phyloP scores from a whole-genome alignment of 129 eudicot species.

The Mikania micrantha region DNA sequence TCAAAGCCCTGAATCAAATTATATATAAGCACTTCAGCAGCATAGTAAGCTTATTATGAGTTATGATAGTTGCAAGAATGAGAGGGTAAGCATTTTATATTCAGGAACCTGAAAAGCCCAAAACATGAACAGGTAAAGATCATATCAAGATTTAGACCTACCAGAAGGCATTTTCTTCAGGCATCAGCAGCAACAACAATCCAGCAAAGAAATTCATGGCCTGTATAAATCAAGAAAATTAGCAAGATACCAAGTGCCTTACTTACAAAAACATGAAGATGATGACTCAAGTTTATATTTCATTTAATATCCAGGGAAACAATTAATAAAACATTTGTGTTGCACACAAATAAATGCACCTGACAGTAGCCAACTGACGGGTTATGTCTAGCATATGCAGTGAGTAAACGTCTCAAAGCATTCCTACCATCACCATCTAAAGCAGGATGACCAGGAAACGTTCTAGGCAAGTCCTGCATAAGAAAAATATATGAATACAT shows the following conservation, averaged over 20 bases:
- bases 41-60: background rate
- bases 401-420: conserved; percentile 94
- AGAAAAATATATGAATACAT: background rate
- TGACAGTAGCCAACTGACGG: conserved; percentile 98
- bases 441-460: conserved; percentile 99
- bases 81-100: background rate
- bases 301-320: background rate
- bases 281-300: background rate
- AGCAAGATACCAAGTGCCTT: background rate
- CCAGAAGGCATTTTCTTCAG: conserved; percentile 99
- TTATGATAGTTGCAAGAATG: background rate
- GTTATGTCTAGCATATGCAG: conserved; percentile 95
- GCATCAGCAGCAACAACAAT: conserved; percentile 86
- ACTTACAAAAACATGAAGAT: background rate
- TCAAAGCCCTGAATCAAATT: conserved; percentile 60
- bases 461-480: conserved; percentile 86
- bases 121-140: no score
- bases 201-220: conserved; percentile 99
- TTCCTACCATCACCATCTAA: conserved; percentile 89
- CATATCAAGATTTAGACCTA: conserved; percentile 24
- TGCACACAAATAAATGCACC: conserved; percentile 28
- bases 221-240: conserved; percentile 39
- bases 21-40: background rate
- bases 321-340: no score
- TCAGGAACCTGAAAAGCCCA: no score